These are phyloP conservation scores for Paramecium sexaurelia DNA, from an alignment of 73 alveolate genomes.

Conservation along the genomic window DNA sequence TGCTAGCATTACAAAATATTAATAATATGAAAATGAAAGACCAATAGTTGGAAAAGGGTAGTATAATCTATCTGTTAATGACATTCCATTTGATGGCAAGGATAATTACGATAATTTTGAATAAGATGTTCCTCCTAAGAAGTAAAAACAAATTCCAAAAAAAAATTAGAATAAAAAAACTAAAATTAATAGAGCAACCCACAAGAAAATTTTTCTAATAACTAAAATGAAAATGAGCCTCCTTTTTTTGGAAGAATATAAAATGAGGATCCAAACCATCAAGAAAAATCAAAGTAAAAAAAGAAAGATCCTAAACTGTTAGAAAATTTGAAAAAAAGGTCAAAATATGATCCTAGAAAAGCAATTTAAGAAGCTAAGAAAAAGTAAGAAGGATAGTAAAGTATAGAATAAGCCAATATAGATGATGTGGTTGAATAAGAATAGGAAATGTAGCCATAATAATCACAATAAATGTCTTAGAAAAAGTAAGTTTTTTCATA, in stretches of 20 bases:
- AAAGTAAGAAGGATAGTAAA: slow-evolving; percentile 20
- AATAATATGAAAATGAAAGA: not conserved
- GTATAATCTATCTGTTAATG: not conserved
- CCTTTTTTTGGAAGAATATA: not conserved
- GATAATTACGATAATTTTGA: not conserved
- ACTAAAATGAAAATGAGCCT: not conserved
- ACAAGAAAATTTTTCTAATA: not conserved
- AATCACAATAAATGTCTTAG: not conserved
- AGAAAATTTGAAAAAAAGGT: slow-evolving; percentile 63
- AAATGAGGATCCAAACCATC: not conserved
- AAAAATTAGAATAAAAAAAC: not conserved
- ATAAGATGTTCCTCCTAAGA: slow-evolving; percentile 1
- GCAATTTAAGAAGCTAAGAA: slow-evolving; percentile 65
- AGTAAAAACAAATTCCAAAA: not conserved
- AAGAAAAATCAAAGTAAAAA: not conserved
- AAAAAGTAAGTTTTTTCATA: not conserved
- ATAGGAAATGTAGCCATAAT: not conserved
- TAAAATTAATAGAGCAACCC: not conserved
- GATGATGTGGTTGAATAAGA: not conserved
- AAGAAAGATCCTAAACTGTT: slow-evolving; percentile 50
- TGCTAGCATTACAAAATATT: not conserved
- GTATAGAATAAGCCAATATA: not conserved
- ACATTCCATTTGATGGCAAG: not conserved
- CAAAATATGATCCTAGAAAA: slow-evolving; percentile 70
- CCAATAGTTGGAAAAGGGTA: slow-evolving; percentile 41